Evolutionary conservation across 2,329 filamentous ascomycete species (phyloP).

Genomic region (Fusarium pilosicola): DNA sequence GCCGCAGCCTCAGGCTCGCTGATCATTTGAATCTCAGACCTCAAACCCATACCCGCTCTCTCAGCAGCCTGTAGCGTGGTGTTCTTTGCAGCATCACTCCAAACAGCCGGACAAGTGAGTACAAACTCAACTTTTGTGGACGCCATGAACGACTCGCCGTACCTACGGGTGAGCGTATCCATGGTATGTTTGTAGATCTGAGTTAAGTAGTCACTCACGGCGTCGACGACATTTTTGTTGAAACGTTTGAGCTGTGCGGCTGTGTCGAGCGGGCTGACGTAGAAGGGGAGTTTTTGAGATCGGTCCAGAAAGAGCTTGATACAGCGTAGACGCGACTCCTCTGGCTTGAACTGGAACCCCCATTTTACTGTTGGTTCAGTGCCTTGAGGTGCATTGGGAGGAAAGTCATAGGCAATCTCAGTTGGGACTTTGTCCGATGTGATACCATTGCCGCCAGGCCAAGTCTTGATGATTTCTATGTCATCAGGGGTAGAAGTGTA

Average conservation of each 20-base stretch:
- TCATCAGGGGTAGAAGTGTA: constrained; percentile 82
- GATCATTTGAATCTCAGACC: constrained; percentile 79
- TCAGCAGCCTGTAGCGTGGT: constrained; percentile 82
- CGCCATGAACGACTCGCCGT: constrained; percentile 82
- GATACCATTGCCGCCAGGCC: constrained; percentile 85
- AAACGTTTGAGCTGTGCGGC: constrained; percentile 78
- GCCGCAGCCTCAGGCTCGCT: constrained; percentile 84
- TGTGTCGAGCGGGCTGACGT: constrained; percentile 81
- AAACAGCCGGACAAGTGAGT: constrained; percentile 83
- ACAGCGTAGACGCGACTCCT: constrained; percentile 79
- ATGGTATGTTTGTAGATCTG: constrained; percentile 82
- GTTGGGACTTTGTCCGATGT: constrained; percentile 90
- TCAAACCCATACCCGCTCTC: constrained; percentile 78
- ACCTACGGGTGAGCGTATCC: constrained; percentile 77
- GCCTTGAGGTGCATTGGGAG: constrained; percentile 45
- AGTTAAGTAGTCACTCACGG: constrained; percentile 81
- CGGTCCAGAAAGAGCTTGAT: constrained; percentile 88
- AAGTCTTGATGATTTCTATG: constrained; percentile 84
- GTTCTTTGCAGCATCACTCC: constrained; percentile 88
- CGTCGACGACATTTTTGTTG: constrained; percentile 81
- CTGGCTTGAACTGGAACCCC: constrained; percentile 85
- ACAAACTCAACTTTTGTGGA: constrained; percentile 82
- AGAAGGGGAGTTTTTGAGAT: constrained; percentile 82
- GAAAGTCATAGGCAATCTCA: constrained; percentile 73
- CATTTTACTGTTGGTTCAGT: constrained; percentile 70